phyloP scores from a whole-genome alignment of 2,329 filamentous ascomycete genomes.

The Pseudomassariella vexata region DNA sequence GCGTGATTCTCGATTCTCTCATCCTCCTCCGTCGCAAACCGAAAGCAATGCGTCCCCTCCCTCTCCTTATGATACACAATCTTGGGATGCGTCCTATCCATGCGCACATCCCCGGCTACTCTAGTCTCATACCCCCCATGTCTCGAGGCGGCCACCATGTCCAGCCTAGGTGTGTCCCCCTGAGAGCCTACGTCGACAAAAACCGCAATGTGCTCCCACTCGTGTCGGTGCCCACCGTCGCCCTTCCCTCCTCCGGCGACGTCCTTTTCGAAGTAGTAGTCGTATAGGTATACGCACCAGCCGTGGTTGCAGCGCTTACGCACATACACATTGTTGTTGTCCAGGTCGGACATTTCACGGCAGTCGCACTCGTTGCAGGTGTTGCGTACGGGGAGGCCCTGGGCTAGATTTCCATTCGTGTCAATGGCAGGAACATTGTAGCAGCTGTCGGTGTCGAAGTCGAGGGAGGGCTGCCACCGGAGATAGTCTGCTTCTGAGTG shows the following conservation, averaged over 20 bases:
- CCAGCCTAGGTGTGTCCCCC: no score
- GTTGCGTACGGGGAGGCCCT: slow-evolving; percentile 22
- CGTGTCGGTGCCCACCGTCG: slow-evolving; percentile 29
- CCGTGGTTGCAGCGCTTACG: slow-evolving; percentile 36
- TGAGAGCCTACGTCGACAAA: no score
- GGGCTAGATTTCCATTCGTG: slow-evolving; percentile 23
- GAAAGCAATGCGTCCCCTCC: slow-evolving; percentile 20
- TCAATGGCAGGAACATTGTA: slow-evolving; percentile 34
- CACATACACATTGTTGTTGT: slow-evolving; percentile 35
- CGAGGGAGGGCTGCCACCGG: slow-evolving; percentile 17
- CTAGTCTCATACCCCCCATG: slow-evolving; percentile 22
- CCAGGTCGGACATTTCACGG: slow-evolving; percentile 26
- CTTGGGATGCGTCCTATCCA: slow-evolving; percentile 24
- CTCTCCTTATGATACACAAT: slow-evolving; percentile 25
- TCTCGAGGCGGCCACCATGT: slow-evolving; percentile 20
- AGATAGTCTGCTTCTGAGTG: slow-evolving; percentile 3
- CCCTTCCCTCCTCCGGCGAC: slow-evolving; percentile 21
- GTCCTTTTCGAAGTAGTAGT: slow-evolving; percentile 43
- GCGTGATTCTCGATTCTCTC: slow-evolving; percentile 23
- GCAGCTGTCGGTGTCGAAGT: slow-evolving; percentile 26
- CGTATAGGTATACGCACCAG: slow-evolving; percentile 38
- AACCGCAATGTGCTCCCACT: slow-evolving; percentile 28
- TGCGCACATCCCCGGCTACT: slow-evolving; percentile 18
- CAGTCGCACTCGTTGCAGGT: slow-evolving; percentile 23
- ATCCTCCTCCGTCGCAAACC: slow-evolving; percentile 20